These are phyloP conservation scores for Globisporangium solare DNA, from an alignment of 352 stramenopile genomes.

Conservation along the genomic window DNA sequence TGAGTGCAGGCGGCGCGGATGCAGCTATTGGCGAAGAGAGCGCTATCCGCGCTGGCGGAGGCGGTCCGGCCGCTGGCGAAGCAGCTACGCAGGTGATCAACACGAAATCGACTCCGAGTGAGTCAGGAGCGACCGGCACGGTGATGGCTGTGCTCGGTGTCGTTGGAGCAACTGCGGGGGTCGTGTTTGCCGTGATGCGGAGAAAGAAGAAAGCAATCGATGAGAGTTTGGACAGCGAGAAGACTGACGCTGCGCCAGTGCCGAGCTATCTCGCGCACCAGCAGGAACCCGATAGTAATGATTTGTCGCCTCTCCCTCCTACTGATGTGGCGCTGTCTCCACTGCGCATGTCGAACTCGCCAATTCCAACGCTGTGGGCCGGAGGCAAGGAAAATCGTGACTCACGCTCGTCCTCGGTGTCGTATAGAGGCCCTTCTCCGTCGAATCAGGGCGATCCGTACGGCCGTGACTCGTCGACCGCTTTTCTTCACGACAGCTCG, in stretches of 20 bases:
- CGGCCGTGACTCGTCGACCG: slow-evolving; percentile 37
- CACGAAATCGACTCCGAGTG: slow-evolving; percentile 20
- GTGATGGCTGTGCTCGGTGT: slow-evolving; percentile 49
- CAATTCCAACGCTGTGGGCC: slow-evolving; percentile 41
- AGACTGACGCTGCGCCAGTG: slow-evolving; percentile 28
- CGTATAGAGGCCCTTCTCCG: slow-evolving; percentile 11
- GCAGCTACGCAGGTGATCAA: slow-evolving; percentile 12
- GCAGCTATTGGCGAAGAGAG: slow-evolving; percentile 1
- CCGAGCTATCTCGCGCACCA: slow-evolving; percentile 37
- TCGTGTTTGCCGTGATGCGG: slow-evolving; percentile 46
- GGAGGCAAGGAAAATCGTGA: slow-evolving; percentile 20
- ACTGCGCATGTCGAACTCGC: slow-evolving; percentile 22
- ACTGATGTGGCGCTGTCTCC: slow-evolving; percentile 7
- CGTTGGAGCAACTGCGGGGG: slow-evolving; percentile 30
- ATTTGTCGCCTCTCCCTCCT: slow-evolving; percentile 24
- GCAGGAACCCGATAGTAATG: slow-evolving; percentile 19
- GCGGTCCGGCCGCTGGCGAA: slow-evolving; percentile 12
- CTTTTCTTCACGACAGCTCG: slow-evolving; percentile 25
- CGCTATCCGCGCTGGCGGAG: slow-evolving; percentile 12
- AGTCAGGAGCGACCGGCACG: slow-evolving; percentile 29
- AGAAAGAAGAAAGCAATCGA: slow-evolving; percentile 41
- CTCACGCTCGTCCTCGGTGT: slow-evolving; percentile 47
- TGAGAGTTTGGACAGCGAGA: slow-evolving; percentile 36
- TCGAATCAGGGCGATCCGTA: slow-evolving; percentile 5
- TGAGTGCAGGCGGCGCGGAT: slow-evolving; percentile 1